Conservation (phyloP, 2,329 filamentous ascomycete species). For the Aureobasidium sp. region DNA sequence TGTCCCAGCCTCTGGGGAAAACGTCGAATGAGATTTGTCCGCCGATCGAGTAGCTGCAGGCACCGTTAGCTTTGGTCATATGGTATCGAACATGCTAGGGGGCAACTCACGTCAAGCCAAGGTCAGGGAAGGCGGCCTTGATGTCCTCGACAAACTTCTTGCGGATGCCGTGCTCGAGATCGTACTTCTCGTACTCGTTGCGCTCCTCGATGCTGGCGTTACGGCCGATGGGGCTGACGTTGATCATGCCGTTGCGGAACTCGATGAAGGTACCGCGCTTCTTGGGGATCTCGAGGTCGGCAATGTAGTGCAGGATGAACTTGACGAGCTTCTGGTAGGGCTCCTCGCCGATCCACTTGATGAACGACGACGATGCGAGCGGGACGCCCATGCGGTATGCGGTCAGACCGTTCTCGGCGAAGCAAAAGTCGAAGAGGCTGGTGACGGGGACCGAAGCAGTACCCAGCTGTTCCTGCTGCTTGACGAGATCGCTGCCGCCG, state of each 20-base stretch:
- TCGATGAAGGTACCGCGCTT: constrained; percentile 80
- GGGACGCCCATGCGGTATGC: constrained; percentile 74
- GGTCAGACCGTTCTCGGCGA: constrained; percentile 91
- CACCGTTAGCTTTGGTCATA: not conserved
- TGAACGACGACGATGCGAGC: constrained; percentile 76
- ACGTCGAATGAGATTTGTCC: constrained; percentile 98
- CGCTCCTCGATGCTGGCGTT: constrained; percentile 78
- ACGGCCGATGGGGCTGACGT: constrained; percentile 72
- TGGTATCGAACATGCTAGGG: not conserved
- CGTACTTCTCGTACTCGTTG: constrained; percentile 71
- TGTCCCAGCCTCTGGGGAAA: constrained; percentile 96
- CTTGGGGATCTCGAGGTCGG: constrained; percentile 72
- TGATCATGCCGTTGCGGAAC: constrained; percentile 89
- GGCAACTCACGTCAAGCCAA: constrained; percentile 67
- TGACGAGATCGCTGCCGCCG: constrained; percentile 80
- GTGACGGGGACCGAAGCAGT: constrained; percentile 59
- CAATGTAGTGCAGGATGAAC: constrained; percentile 73
- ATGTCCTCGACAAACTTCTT: constrained; percentile 66
- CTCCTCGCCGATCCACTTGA: constrained; percentile 80
- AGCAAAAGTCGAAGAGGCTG: constrained; percentile 92
- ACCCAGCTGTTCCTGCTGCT: constrained; percentile 95
- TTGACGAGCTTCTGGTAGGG: constrained; percentile 70
- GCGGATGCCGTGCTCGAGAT: constrained; percentile 67
- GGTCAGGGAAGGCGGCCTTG: constrained; percentile 71
- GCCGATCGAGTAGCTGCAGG: constrained; percentile 73